Evolutionary conservation across 352 stramenopile species (phyloP).

Genomic region (Peronosclerospora sorghi): DNA sequence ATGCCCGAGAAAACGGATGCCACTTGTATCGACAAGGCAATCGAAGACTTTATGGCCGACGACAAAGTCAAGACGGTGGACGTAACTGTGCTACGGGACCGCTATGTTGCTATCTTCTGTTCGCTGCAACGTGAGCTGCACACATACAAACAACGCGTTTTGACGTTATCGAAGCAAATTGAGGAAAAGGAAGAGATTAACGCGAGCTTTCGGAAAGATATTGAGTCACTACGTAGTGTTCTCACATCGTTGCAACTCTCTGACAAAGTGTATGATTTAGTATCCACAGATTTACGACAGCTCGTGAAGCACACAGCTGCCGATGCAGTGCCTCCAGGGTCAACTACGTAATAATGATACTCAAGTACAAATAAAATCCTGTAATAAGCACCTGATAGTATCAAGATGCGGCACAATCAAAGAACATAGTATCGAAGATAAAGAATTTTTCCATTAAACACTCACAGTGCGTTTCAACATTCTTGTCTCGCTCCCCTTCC

Average conservation of each 20-base stretch:
- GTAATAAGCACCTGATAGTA: conserved; percentile 5
- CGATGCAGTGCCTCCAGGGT: no score
- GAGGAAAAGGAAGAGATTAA: conserved; percentile 51
- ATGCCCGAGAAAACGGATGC: conserved; percentile 18
- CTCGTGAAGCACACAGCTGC: conserved; percentile 19
- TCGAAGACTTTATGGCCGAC: conserved; percentile 32
- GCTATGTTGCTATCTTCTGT: conserved; percentile 62
- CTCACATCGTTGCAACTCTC: conserved; percentile 52
- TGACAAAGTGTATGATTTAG: conserved; percentile 47
- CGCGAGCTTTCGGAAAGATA: conserved; percentile 45
- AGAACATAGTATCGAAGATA: no score
- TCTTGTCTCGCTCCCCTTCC: background rate
- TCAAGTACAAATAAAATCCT: conserved; percentile 3
- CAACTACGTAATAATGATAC: conserved; percentile 1
- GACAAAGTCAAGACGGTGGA: conserved; percentile 12
- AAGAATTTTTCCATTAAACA: no score
- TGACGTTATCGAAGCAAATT: conserved; percentile 37
- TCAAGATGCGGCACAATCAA: background rate
- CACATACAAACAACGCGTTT: conserved; percentile 42
- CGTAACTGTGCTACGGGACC: conserved; percentile 27
- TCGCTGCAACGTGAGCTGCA: conserved; percentile 48
- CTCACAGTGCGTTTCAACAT: background rate
- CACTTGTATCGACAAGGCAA: conserved; percentile 38
- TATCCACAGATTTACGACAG: conserved; percentile 40
- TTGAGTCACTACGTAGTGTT: conserved; percentile 49